A percentile compares a stretch with the other conserved stretches of the same genome.
Evolutionary conservation across 768 basidiomycete genomes (phyloP).

Genomic region (Pleurotus eryngii): DNA sequence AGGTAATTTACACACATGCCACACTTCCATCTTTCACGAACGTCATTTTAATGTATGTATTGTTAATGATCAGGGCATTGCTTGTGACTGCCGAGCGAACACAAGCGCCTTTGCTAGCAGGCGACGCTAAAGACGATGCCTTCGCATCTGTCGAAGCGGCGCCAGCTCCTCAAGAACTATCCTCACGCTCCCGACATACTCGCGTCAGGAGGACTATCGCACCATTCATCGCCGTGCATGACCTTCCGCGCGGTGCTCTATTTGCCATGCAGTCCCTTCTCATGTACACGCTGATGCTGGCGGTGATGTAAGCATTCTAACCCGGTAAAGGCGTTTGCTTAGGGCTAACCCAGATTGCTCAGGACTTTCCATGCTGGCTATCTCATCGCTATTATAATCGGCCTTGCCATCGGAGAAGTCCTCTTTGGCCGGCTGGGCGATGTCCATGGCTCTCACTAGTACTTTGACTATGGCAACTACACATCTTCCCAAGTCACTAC

Average conservation of each 20-base stretch:
- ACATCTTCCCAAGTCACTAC: not conserved
- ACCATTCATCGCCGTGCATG: slow-evolving; percentile 67
- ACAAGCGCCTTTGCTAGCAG: not conserved
- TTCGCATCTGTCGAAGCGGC: slow-evolving; percentile 1
- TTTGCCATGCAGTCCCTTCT: slow-evolving; percentile 62
- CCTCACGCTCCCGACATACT: not conserved
- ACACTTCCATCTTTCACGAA: not conserved
- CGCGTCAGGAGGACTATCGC: slow-evolving; percentile 36
- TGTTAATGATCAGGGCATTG: not conserved
- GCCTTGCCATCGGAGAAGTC: slow-evolving; percentile 72
- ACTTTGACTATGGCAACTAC: not conserved
- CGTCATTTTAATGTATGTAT: not conserved
- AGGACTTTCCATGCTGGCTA: slow-evolving; percentile 86
- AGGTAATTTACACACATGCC: slow-evolving; percentile 37
- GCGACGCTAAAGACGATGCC: not conserved
- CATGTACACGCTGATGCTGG: slow-evolving; percentile 74
- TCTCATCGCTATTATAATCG: slow-evolving; percentile 68
- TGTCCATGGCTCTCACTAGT: slow-evolving; percentile 10
- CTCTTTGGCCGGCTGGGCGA: slow-evolving; percentile 57
- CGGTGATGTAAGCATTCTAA: slow-evolving; percentile 59
- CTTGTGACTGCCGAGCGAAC: not conserved
- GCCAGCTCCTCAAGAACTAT: not conserved
- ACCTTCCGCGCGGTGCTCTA: slow-evolving; percentile 66
- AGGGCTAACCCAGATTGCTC: not conserved
- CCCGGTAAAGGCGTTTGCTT: not conserved